These are phyloP conservation scores for Eimeria praecox DNA, from an alignment of 169 alveolate species.

Conservation along the genomic window DNA sequence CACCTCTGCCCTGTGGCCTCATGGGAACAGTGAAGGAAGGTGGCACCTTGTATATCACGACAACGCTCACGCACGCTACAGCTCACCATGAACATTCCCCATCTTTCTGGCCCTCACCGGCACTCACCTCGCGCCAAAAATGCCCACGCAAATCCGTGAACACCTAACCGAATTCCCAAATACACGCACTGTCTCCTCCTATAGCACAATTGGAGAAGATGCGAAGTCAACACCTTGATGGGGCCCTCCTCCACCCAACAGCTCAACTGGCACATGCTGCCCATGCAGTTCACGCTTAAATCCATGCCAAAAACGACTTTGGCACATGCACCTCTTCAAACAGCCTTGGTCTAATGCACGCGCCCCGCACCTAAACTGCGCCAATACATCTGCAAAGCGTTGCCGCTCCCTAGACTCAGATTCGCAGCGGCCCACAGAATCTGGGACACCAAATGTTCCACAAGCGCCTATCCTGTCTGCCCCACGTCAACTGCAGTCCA, in stretches of 20 bases:
- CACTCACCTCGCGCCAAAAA: neutral
- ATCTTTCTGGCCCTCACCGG: neutral
- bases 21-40: neutral
- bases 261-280: neutral
- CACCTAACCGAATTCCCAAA: neutral
- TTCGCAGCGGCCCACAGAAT: neutral
- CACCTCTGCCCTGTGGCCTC: neutral
- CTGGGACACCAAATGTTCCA: neutral
- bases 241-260: neutral
- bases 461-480: neutral
- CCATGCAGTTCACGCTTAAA: neutral
- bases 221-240: neutral
- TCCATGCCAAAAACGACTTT: neutral
- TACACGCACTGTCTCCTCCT: neutral
- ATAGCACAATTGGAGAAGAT: neutral
- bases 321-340: neutral
- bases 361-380: neutral
- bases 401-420: neutral
- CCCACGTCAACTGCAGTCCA: neutral
- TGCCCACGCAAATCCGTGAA: neutral
- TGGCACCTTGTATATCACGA: neutral
- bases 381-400: neutral
- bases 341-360: neutral
- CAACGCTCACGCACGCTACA: neutral
- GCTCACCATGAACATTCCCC: neutral